Conservation (phyloP, 805 yeast genomes). For the Kodamaea nitidulidarum region DNA sequence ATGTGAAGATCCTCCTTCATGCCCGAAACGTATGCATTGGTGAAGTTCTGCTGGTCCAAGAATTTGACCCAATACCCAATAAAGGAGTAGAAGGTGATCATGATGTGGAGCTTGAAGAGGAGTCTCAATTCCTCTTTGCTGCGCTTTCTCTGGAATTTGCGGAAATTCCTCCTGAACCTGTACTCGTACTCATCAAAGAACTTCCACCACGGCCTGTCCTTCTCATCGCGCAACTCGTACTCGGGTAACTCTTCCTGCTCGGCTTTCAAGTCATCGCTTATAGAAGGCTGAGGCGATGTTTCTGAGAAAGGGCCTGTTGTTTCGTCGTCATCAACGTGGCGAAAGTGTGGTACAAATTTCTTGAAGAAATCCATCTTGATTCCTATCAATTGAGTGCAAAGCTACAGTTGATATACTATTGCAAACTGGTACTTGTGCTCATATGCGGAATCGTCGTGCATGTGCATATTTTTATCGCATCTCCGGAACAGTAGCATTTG, state of each 20-base stretch:
- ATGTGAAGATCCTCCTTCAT: slow-evolving; percentile 16
- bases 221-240: slow-evolving; percentile 49
- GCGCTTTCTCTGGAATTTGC: slow-evolving; percentile 8
- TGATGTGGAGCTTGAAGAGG: slow-evolving; percentile 37
- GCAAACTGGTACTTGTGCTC: too few species aligned
- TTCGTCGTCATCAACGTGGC: slow-evolving; percentile 1
- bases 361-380: background rate
- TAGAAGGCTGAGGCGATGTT: too few species aligned
- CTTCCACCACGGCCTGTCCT: slow-evolving; percentile 47
- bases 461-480: too few species aligned
- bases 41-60: slow-evolving; percentile 21
- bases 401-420: too few species aligned
- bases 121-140: slow-evolving; percentile 23
- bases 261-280: too few species aligned
- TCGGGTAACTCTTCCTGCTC: background rate
- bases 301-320: too few species aligned
- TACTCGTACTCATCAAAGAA: slow-evolving; percentile 38
- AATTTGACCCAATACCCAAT: slow-evolving; percentile 24
- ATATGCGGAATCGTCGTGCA: too few species aligned
- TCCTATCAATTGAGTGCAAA: too few species aligned
- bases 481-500: too few species aligned
- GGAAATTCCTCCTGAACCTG: slow-evolving; percentile 12
- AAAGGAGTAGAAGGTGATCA: slow-evolving; percentile 26
- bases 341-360: slow-evolving; percentile 1
- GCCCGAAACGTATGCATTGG: slow-evolving; percentile 22